These are phyloP conservation scores for Apophysomyces variabilis DNA, from an alignment of 371 early-diverging fungal species.

Conservation along the genomic window DNA sequence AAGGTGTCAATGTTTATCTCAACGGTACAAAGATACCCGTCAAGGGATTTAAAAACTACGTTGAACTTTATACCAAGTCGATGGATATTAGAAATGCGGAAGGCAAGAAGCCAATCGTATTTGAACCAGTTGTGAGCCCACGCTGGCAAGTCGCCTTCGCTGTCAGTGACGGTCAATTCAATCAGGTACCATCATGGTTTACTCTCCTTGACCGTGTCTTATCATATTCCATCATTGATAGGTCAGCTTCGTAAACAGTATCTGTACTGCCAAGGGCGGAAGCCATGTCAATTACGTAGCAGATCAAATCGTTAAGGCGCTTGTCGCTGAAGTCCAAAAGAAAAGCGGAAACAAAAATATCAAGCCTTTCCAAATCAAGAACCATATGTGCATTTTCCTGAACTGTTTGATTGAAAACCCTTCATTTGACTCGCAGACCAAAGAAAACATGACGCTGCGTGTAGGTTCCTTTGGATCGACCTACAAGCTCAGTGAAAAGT, in stretches of 20 bases:
- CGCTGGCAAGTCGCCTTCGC: conserved; percentile 99
- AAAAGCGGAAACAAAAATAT: conserved; percentile 79
- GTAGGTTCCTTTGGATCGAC: conserved; percentile 88
- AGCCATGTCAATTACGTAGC: conserved; percentile 93
- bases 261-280: conserved; percentile 98
- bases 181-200: conserved; percentile 65
- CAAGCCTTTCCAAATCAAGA: conserved; percentile 92
- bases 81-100: conserved; percentile 45
- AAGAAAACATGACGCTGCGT: conserved; percentile 96
- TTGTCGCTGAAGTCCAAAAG: conserved; percentile 81
- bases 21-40: conserved; percentile 90
- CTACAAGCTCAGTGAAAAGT: conserved; percentile 81
- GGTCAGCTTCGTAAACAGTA: conserved; percentile 98
- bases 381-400: conserved; percentile 94
- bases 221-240: conserved; percentile 17
- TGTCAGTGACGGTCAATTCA: conserved; percentile 96
- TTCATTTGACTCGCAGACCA: conserved; percentile 99
- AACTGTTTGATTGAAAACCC: conserved; percentile 99
- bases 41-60: conserved; percentile 93
- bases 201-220: neutral
- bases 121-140: conserved; percentile 50
- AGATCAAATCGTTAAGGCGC: conserved; percentile 85
- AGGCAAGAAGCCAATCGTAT: conserved; percentile 40
- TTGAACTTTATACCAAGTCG: conserved; percentile 78
- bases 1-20: conserved; percentile 90